Conservation (phyloP, 257 asterid species). For the Mitragyna speciosa region DNA sequence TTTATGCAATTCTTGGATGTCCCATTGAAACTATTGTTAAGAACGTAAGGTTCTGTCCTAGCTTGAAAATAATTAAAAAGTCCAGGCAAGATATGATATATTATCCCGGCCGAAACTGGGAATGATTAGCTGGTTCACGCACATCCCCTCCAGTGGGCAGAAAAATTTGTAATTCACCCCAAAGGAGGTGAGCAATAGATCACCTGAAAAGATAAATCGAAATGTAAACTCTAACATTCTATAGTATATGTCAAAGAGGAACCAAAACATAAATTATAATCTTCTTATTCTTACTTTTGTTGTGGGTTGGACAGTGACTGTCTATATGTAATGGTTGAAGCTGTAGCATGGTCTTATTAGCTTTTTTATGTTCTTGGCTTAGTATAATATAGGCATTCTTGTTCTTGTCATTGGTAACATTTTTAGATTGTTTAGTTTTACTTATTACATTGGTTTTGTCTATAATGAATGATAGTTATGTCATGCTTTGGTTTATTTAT, state of each 20-base stretch:
- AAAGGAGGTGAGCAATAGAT: no score
- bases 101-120: no score
- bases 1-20: not conserved
- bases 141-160: no score
- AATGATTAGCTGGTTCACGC: not conserved
- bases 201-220: no score
- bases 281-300: no score
- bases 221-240: not conserved
- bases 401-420: not conserved
- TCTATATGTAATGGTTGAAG: no score
- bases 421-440: not conserved
- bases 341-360: no score
- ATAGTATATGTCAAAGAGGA: no score
- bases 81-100: not conserved
- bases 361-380: not conserved
- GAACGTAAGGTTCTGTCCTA: not conserved
- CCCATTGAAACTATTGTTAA: not conserved
- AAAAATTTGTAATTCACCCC: no score
- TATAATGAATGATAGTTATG: not conserved
- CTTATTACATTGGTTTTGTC: not conserved
- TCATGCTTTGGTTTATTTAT: not conserved
- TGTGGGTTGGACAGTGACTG: no score
- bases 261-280: no score
- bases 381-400: not conserved
- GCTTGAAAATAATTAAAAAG: not conserved